phyloP scores from a whole-genome alignment of 1,139 yeast species.

The Geotrichum europaeum region DNA sequence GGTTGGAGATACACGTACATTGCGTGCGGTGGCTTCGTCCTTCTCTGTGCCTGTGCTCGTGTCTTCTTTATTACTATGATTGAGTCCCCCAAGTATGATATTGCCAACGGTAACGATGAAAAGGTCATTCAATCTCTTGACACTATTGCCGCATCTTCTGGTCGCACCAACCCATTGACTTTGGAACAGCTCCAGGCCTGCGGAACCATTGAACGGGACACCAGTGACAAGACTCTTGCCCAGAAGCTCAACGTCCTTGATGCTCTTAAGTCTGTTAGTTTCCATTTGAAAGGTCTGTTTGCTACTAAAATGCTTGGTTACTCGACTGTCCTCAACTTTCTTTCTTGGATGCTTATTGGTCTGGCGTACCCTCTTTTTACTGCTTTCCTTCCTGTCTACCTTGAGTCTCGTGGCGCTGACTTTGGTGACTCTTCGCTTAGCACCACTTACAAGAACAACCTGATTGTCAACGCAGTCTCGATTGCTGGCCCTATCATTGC shows the following conservation, averaged over 20 bases:
- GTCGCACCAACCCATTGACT: slow-evolving; percentile 23
- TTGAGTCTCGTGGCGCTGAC: slow-evolving; percentile 43
- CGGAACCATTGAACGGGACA: slow-evolving; percentile 31
- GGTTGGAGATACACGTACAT: slow-evolving; percentile 61
- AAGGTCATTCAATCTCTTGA: slow-evolving; percentile 36
- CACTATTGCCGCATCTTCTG: slow-evolving; percentile 25
- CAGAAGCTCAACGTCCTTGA: slow-evolving; percentile 7
- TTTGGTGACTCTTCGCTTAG: slow-evolving; percentile 38
- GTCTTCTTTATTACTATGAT: slow-evolving; percentile 44
- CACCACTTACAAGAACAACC: slow-evolving; percentile 46
- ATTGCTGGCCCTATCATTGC: slow-evolving; percentile 56
- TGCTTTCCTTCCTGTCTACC: slow-evolving; percentile 46
- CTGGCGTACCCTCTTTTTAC: slow-evolving; percentile 48
- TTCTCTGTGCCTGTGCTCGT: slow-evolving; percentile 45
- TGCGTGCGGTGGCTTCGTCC: slow-evolving; percentile 48
- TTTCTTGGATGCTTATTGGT: slow-evolving; percentile 49
- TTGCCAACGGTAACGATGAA: slow-evolving; percentile 48
- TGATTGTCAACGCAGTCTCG: slow-evolving; percentile 46
- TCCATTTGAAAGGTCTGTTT: slow-evolving; percentile 34
- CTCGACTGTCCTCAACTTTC: slow-evolving; percentile 40
- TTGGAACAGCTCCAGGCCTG: slow-evolving; percentile 42
- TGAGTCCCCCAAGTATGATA: slow-evolving; percentile 55
- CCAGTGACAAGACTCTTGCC: slow-evolving; percentile 11
- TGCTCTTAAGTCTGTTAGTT: not conserved
- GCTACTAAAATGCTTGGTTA: slow-evolving; percentile 37